Evolutionary conservation across 495 filamentous ascomycete species (phyloP).

Genomic region (Alectoria sarmentosa): DNA sequence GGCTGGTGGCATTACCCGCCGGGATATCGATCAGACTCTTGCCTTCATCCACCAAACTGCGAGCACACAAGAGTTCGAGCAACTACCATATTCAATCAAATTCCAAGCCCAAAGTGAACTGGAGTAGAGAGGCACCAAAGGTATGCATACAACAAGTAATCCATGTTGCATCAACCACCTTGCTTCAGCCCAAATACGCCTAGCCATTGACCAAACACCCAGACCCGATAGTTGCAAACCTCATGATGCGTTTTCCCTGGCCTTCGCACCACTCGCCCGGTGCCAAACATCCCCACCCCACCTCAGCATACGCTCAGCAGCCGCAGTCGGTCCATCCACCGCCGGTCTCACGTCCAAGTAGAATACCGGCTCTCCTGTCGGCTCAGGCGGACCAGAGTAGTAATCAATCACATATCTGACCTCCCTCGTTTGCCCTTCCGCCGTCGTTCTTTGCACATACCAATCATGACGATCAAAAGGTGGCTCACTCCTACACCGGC

Average conservation of each 20-base stretch:
- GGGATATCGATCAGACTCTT: no score
- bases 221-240: background rate
- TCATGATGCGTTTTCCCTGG: conserved; percentile 8
- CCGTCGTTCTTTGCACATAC: conserved; percentile 68
- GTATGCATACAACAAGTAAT: background rate
- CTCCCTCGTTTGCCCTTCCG: conserved; percentile 57
- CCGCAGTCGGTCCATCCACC: conserved; percentile 70
- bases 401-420: conserved; percentile 97
- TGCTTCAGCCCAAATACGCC: background rate
- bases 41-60: no score
- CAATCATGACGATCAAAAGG: conserved; percentile 99
- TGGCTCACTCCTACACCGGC: conserved; percentile 55
- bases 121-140: conserved; percentile 1
- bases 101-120: background rate
- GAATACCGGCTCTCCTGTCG: conserved; percentile 90
- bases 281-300: conserved; percentile 96
- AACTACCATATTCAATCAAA: background rate
- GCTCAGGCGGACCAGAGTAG: conserved; percentile 80
- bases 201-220: background rate
- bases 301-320: conserved; percentile 73
- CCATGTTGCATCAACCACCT: background rate
- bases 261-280: conserved; percentile 66
- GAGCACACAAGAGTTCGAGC: no score
- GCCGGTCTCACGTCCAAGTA: conserved; percentile 95
- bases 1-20: no score